A percentile compares a stretch with the other conserved stretches of the same genome.
Evolutionary conservation across 1,284 basidiomycete genomes (phyloP).

Genomic region (Cutaneotrichosporon spelunceum): DNA sequence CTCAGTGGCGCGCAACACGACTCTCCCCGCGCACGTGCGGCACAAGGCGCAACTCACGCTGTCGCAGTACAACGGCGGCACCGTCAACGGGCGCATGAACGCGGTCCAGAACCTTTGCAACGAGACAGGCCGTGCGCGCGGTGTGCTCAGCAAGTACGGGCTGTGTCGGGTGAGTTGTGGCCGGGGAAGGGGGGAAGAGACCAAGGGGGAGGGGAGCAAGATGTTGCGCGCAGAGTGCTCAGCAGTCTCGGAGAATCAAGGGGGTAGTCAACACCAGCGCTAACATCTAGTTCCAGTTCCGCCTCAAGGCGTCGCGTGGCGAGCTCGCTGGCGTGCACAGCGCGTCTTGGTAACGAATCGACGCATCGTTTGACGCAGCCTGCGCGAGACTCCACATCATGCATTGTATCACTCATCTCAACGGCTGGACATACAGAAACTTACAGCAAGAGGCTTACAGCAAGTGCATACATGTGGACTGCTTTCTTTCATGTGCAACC

Average conservation of each 20-base stretch:
- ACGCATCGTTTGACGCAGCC: not conserved
- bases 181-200: too few species aligned
- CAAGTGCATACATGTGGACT: too few species aligned
- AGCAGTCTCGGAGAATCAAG: too few species aligned
- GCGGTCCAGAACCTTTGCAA: constrained; percentile 83
- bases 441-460: too few species aligned
- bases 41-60: constrained; percentile 95
- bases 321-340: constrained; percentile 83
- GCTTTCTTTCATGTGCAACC: too few species aligned
- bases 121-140: constrained; percentile 78
- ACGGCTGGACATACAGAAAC: not conserved
- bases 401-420: constrained; percentile 6
- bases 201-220: not conserved
- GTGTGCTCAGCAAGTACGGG: constrained; percentile 28
- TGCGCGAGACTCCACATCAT: not conserved
- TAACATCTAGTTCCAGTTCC: constrained; percentile 73
- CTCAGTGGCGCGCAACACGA: constrained; percentile 83
- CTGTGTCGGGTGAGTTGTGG: constrained; percentile 7
- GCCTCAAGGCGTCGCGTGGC: constrained; percentile 71
- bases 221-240: too few species aligned
- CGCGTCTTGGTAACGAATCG: constrained; percentile 70
- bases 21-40: constrained; percentile 75
- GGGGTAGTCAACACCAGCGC: constrained; percentile 19
- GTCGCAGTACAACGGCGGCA: constrained; percentile 78
- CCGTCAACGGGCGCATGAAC: constrained; percentile 60